Base-by-base conservation (phyloP, 805 yeast genomes). In the Myxozyma lipomycoides region DNA sequence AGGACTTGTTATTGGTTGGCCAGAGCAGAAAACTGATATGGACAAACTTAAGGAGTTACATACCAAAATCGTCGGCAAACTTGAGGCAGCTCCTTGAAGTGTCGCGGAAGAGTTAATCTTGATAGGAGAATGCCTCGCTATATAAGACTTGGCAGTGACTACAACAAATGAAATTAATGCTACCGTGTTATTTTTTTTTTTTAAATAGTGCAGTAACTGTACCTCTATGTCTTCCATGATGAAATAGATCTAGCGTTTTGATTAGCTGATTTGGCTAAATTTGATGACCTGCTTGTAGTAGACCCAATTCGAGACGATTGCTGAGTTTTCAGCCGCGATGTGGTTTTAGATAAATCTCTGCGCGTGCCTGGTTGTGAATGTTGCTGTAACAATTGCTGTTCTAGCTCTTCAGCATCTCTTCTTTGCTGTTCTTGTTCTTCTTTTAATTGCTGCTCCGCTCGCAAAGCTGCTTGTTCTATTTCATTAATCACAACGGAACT, bases 1-100 rank as follows among this genome's bases (percentile, higher is more conserved):
- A 18, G 98, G 98, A 1, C 76, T 91, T 57, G 77, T 76, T 32
- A 88, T 91, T 28, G 96, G 93, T 24, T 93, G 98, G 98, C 98
- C 98, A n/a, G 83, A 89, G 18, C 78, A 82, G 61, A 79, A 75
- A 49, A 85, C 91, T 28, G 85, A 86, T 64, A 82, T 86, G 68
- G 89, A 74, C 12, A 79, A 82, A 46, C 73, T 90, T 65, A 83
- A 84, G 46, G 74, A 76, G 52, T 72, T 79, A 39, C 95, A 87
- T 64, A 78, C 80, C 61, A 75, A 79, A 54, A 67, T 90, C 52
- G 58, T 70, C 18, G 73, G 71, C 21, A 79, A 77, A 56, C 18
- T 64, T 25, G 57, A 53, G 34, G 24, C 24, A 9, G 40, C 26
- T 24, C 38, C 18, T 35, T 35, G n/a, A 35, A 35, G 38, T 7